Conservation (phyloP, 2,329 filamentous ascomycete genomes). For the Pestalotiopsis sp. region DNA sequence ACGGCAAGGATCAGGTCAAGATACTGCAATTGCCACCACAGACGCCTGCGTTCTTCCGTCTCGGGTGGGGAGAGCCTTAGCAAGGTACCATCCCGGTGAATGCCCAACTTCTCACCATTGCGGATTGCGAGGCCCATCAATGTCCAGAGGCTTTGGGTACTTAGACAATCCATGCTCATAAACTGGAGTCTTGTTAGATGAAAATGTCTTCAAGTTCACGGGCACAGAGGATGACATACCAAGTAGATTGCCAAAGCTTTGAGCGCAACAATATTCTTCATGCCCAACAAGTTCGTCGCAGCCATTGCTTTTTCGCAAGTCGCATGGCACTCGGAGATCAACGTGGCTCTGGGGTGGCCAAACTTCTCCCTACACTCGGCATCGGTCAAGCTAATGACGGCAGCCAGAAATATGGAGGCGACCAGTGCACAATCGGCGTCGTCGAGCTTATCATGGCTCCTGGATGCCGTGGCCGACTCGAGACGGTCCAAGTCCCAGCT, state of each 20-base stretch:
- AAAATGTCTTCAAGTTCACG: no score
- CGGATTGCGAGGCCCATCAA: slow-evolving; percentile 12
- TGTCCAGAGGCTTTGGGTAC: background rate
- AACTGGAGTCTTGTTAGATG: background rate
- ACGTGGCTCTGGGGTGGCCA: background rate
- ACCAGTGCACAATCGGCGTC: background rate
- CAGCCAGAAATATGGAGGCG: background rate
- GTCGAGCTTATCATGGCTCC: background rate
- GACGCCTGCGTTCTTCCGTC: slow-evolving; percentile 9
- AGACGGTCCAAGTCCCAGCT: slow-evolving; percentile 1
- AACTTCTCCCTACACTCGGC: background rate
- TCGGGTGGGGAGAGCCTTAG: background rate
- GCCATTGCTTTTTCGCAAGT: background rate
- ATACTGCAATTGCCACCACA: slow-evolving; percentile 13
- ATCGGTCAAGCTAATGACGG: background rate
- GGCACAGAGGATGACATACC: background rate
- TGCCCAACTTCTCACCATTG: slow-evolving; percentile 4
- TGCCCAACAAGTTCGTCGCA: background rate
- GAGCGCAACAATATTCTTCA: background rate
- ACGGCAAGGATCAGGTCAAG: slow-evolving; percentile 4
- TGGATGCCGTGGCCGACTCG: background rate
- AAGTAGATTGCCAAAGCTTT: slow-evolving; percentile 9
- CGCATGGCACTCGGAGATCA: background rate
- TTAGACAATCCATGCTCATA: background rate
- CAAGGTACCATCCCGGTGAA: slow-evolving; percentile 9